phyloP scores from a whole-genome alignment of 441 rosid genomes.

The Bocquillonia castaneifolia region DNA sequence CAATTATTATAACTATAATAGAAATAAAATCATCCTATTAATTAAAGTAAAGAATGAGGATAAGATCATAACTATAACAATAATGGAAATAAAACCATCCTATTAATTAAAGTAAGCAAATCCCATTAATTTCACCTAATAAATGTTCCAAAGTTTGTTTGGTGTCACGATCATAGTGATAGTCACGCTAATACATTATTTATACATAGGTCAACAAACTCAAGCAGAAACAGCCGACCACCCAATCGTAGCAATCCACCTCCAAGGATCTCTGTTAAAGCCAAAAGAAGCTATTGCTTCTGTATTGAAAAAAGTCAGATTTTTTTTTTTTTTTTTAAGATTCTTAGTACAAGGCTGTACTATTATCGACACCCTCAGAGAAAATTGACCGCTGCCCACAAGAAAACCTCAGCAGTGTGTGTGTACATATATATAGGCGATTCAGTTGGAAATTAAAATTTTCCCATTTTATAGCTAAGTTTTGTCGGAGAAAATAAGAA shows the following conservation, averaged over 20 bases:
- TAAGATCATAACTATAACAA: neutral
- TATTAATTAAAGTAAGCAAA: neutral
- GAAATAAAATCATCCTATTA: too few relatives aligned
- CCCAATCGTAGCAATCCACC: neutral
- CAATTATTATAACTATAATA: too few relatives aligned
- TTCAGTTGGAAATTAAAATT: too few relatives aligned
- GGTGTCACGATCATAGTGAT: neutral
- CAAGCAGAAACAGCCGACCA: neutral
- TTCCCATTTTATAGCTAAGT: too few relatives aligned
- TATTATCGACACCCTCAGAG: too few relatives aligned
- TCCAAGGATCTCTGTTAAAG: neutral
- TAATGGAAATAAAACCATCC: neutral
- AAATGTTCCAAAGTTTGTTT: neutral
- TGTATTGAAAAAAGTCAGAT: neutral
- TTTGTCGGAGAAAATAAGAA: too few relatives aligned
- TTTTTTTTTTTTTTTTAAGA: neutral
- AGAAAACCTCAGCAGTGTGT: too few relatives aligned
- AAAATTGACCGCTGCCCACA: too few relatives aligned
- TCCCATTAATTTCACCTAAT: neutral
- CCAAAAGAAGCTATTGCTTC: neutral
- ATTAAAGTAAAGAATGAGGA: neutral
- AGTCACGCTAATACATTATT: too few relatives aligned
- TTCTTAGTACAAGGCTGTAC: neutral
- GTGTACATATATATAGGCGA: too few relatives aligned
- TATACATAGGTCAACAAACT: neutral